phyloP scores from a whole-genome alignment of 2,329 filamentous ascomycete genomes.

The Cladophialophora exuberans region DNA sequence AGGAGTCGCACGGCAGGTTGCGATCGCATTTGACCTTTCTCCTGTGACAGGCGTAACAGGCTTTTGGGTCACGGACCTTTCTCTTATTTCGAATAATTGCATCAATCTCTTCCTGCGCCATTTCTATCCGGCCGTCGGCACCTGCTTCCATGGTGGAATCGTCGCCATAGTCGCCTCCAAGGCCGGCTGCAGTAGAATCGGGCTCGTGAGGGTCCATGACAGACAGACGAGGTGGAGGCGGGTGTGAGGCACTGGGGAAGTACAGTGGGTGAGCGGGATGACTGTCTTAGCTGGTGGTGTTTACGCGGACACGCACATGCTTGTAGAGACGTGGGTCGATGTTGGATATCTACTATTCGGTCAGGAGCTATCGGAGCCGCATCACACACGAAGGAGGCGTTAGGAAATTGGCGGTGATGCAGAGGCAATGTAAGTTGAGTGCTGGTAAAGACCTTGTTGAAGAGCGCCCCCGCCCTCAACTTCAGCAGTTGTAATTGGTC shows the following conservation, averaged over 20 bases:
- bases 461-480: too few species aligned
- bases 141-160: conserved; percentile 20
- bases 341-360: too few species aligned
- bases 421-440: too few species aligned
- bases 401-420: too few species aligned
- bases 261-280: conserved; percentile 1
- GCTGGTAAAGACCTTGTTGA: too few species aligned
- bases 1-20: conserved; percentile 53
- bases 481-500: too few species aligned
- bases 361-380: too few species aligned
- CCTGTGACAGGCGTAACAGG: conserved; percentile 34
- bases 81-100: conserved; percentile 52
- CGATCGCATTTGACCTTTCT: conserved; percentile 52
- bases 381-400: too few species aligned
- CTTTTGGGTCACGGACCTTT: conserved; percentile 52
- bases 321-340: not conserved
- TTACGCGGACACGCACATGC: not conserved
- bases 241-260: not conserved
- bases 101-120: conserved; percentile 51
- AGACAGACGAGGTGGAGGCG: not conserved
- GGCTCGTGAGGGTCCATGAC: conserved; percentile 21
- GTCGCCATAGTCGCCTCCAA: conserved; percentile 23
- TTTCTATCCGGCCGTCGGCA: conserved; percentile 36
- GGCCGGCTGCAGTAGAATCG: conserved; percentile 9
- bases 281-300: not conserved